Base-by-base conservation (phyloP, 1,284 basidiomycete species). In the Apiotrichum brassicae region DNA sequence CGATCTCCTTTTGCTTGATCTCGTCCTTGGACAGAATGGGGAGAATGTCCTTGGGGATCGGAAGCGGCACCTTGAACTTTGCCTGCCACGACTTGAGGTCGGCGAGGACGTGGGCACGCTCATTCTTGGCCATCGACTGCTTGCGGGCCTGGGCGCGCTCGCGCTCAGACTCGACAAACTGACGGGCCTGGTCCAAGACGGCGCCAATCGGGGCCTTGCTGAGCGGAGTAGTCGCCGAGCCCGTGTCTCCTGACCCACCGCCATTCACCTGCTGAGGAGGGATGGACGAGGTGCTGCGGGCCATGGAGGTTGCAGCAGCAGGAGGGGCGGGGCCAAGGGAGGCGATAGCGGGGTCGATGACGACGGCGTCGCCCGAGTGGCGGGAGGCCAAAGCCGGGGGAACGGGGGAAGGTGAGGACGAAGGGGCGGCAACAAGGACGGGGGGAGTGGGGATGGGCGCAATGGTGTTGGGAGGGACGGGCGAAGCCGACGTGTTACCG, bases 41-140 rank as follows among this genome's bases (percentile, higher is more conserved):
- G n/a, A 95, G 84, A 46, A 97, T 81, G 70, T 97, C 94, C 40
- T 89, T 86, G 12, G 91, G 93, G 58, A 97, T 88, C 8, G 91
- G 88, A 66, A 91, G 86, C 66, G 92, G 93, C 46, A 95, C 82
- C 81, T 94, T 95, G 82, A 98, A 98, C 58, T 75, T 86, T 68
- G 87, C 81, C 60, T 88, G 89, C 76, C 97, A 98, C 72, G 86
- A 86, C 67, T 91, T 81, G 43, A 97, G 77, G 44, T 97, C 93
- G 12, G 90, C 86, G 75, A 97, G 46, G 35, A 65, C 61, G 28
- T 59, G 56, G 24, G 71, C 67, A 39, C 70, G 57, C 70, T 97
- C 94, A 65, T 81, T 87, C 79, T 92, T 94, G 50, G 85, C 82
- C 43, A 94, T 76, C 20, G 86, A 86, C 64, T 91, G 87, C 74